These are phyloP conservation scores for Yamadazyma pseudoaaseri DNA, from an alignment of 1,139 yeast species.

Conservation along the genomic window DNA sequence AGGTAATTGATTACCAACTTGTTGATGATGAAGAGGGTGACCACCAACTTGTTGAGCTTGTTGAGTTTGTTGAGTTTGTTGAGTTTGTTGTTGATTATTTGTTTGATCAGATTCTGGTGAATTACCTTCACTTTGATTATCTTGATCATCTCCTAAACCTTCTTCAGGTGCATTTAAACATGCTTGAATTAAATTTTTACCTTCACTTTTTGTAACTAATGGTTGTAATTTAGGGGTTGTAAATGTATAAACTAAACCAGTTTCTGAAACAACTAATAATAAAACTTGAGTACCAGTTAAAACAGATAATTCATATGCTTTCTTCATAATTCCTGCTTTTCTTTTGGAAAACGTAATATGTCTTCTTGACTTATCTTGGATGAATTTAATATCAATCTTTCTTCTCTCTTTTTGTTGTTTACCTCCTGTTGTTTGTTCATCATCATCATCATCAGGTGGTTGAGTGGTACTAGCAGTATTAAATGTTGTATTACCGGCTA, in stretches of 20 bases:
- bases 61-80: conserved; percentile 22
- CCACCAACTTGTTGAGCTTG: conserved; percentile 22
- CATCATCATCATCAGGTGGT: conserved; percentile 63
- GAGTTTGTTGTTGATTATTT: conserved; percentile 27
- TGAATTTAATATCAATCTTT: conserved; percentile 94
- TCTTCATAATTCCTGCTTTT: conserved; percentile 98
- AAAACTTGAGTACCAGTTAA: conserved; percentile 96
- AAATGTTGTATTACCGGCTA: conserved; percentile 17
- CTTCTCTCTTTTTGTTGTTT: conserved; percentile 78
- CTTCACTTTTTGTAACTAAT: conserved; percentile 93
- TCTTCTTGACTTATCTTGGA: conserved; percentile 95
- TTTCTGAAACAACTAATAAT: conserved; percentile 90
- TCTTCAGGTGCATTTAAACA: conserved; percentile 92
- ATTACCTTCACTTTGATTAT: conserved; percentile 59
- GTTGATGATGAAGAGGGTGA: conserved; percentile 26
- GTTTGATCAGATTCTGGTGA: conserved; percentile 42
- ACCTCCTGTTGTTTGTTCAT: conserved; percentile 56
- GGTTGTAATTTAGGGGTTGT: conserved; percentile 98
- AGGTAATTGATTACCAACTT: conserved; percentile 36
- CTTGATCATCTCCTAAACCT: conserved; percentile 57
- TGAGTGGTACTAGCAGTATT: conserved; percentile 12
- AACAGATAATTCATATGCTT: conserved; percentile 93
- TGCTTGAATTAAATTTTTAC: conserved; percentile 94
- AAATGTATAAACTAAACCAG: conserved; percentile 97
- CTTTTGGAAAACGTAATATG: conserved; percentile 97